Conservation (phyloP, 2,329 filamentous ascomycete species). For the Geosmithia morbida region DNA sequence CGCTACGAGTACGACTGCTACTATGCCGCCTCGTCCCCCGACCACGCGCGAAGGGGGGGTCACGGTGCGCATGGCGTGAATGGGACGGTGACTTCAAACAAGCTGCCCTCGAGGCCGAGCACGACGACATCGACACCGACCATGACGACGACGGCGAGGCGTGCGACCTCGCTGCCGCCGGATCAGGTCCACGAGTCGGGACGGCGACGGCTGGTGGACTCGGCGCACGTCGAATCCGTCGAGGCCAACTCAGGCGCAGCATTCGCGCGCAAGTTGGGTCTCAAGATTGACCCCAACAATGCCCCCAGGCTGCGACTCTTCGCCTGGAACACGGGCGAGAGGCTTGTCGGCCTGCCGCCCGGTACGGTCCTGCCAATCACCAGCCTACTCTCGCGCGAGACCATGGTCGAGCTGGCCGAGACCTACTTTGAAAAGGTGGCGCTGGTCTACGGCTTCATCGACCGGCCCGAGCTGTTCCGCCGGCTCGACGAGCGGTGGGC, state of each 20-base stretch:
- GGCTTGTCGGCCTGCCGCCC: constrained; percentile 5
- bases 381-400: constrained; percentile 27
- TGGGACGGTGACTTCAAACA: not conserved
- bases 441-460: constrained; percentile 34
- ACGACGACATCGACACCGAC: not conserved
- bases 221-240: constrained; percentile 22
- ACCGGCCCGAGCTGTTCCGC: constrained; percentile 14
- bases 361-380: constrained; percentile 20
- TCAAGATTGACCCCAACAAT: constrained; percentile 35
- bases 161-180: not conserved
- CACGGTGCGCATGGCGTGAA: not conserved
- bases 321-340: constrained; percentile 33
- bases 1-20: constrained; percentile 38
- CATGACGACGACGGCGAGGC: not conserved
- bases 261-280: constrained; percentile 35
- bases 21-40: constrained; percentile 14
- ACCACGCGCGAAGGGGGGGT: not conserved
- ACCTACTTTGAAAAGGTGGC: constrained; percentile 40
- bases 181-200: no score
- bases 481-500: constrained; percentile 18
- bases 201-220: not conserved
- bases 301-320: constrained; percentile 39
- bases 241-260: constrained; percentile 44
- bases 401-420: constrained; percentile 28
- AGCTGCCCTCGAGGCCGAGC: not conserved